Evolutionary conservation across 73 alveolate genomes (phyloP).

Genomic region (Paramecium bursaria): DNA sequence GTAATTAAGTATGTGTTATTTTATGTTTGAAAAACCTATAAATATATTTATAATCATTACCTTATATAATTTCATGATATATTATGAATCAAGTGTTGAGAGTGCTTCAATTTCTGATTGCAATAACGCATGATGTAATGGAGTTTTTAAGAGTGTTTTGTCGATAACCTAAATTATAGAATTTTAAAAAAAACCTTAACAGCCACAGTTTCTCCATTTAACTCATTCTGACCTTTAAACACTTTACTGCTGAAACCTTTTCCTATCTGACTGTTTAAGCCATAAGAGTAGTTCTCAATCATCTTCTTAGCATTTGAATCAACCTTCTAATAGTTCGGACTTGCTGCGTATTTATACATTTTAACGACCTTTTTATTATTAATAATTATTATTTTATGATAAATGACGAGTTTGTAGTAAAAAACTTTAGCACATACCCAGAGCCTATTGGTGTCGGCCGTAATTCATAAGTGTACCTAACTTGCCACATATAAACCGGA

Average conservation of each 20-base stretch:
- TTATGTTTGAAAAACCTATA: slow-evolving; percentile 57
- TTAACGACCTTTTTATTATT: no score
- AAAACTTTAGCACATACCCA: no score
- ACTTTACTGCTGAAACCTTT: slow-evolving; percentile 68
- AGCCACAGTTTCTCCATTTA: slow-evolving; percentile 69
- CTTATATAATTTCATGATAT: slow-evolving; percentile 42
- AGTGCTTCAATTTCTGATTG: slow-evolving; percentile 50
- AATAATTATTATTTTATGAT: no score
- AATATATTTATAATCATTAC: neutral
- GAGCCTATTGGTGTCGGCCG: no score
- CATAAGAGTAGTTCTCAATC: slow-evolving; percentile 65
- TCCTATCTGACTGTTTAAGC: slow-evolving; percentile 58
- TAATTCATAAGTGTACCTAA: no score
- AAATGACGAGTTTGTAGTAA: no score
- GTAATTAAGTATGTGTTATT: slow-evolving; percentile 68
- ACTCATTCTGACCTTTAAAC: slow-evolving; percentile 68
- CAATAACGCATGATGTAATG: slow-evolving; percentile 54
- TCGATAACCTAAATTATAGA: slow-evolving; percentile 1
- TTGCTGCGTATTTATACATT: no score
- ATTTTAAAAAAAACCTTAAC: slow-evolving; percentile 47
- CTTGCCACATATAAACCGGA: no score
- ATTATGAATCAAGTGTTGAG: slow-evolving; percentile 23
- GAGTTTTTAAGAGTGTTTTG: slow-evolving; percentile 43
- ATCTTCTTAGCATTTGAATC: slow-evolving; percentile 62
- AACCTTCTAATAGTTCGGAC: no score